Percentiles rank a stretch among this genome's conserved stretches.
Evolutionary conservation across 441 rosid species (phyloP).

Genomic region (Arabidopsis lyrata): DNA sequence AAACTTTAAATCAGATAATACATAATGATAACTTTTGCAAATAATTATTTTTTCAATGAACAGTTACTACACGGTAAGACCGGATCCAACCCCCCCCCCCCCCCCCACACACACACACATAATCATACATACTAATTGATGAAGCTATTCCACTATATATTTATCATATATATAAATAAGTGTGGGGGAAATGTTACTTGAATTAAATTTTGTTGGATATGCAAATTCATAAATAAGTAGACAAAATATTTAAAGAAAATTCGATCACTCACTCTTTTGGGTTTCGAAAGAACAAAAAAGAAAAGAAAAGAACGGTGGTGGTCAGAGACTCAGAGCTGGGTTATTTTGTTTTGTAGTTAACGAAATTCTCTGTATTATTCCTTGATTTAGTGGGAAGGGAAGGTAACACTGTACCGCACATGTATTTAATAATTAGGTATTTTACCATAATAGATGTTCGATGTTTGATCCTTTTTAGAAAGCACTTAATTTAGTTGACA

Average conservation of each 20-base stretch:
- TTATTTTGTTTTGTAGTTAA: constrained; percentile 34
- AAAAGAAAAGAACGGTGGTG: background rate
- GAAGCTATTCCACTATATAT: background rate
- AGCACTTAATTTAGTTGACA: no score
- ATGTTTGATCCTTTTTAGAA: background rate
- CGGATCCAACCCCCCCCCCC: background rate
- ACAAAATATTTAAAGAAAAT: background rate
- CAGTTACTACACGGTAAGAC: background rate
- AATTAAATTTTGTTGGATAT: background rate
- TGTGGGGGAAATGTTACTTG: background rate
- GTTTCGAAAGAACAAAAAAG: background rate
- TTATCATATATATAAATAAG: background rate
- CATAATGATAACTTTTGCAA: no score
- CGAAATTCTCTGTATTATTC: constrained; percentile 20
- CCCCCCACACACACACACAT: no score
- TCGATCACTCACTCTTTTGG: constrained; percentile 2
- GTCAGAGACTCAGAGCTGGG: constrained; percentile 31
- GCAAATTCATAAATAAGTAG: background rate
- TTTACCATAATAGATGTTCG: constrained; percentile 1
- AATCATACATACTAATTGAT: background rate
- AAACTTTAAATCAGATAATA: no score
- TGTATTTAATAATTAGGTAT: constrained; percentile 29
- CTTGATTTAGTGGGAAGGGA: background rate
- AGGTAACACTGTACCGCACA: constrained; percentile 13
- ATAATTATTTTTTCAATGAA: background rate